Evolutionary conservation across 805 yeast genomes (phyloP), one percentile per base, ranked within the genome.

Genomic region (Clavispora asparagi): DNA sequence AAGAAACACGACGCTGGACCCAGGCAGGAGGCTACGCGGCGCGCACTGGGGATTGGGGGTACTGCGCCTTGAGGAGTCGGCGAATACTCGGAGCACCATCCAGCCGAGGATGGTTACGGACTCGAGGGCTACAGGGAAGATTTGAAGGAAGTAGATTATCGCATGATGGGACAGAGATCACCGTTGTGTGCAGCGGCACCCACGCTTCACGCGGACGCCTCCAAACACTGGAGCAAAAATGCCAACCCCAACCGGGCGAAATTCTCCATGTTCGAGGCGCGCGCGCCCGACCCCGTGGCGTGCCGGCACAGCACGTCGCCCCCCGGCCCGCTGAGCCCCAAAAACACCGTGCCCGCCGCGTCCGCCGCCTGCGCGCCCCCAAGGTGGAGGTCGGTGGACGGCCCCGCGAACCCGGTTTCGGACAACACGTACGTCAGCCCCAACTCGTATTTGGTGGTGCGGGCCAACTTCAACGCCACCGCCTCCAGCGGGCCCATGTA

Each of bases 361-460:
- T 61, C 65, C 42, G 60, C 51, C 6, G 32, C 53, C 4, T 47
- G 50, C 37, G 50, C 57, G 28, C 51, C 53, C 19, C 64, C 61
- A 43, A 73, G 65, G 56, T 62, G 81, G 60, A 64, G 61, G 50
- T 70, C 74, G 38, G 63, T 66, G 8, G 71, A 68, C 1, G 95
- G 94, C 1, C 95, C 95, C 0, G 96, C 95, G 71, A 85, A 84
- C 1, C 96, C 96, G 1, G 94, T 83, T 62, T 88, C 96, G 1
- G 91, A 83, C 16, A 88, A 70, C 4, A 87, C 89, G 64, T 82
- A 88, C 0, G 91, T 85, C 3, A 90, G 82, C 0, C 95, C 95
- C 53, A 87, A 74, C 60, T 88, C 96, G 49, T 87, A 78, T 58
- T 83, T 75, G 45, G 90, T 71, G 52, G 86, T 87, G 43, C 96